Evolutionary conservation across 306 rosid species (phyloP), one percentile per base, ranked within the genome.

Genomic region (Fragaria nilgerrensis): DNA sequence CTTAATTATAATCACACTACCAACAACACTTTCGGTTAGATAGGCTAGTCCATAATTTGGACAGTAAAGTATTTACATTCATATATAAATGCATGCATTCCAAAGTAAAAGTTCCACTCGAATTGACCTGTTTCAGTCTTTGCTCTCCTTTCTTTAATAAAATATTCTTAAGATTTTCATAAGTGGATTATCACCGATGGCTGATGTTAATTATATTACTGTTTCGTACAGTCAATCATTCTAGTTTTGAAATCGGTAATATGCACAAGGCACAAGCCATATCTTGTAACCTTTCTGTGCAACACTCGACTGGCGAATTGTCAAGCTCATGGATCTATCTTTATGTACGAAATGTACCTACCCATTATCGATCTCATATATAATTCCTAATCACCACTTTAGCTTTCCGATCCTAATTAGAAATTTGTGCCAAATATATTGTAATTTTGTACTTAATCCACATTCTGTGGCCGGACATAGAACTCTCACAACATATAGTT

Each of bases 221-320:
- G 66, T 53, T 53, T 72, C 76, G 2, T 13, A n/a, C 49, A 25
- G 37, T n/a, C 22, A 72, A 72, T 53, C 76, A 73, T 72, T 72
- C 16, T 11, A 5, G 23, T 34, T 32, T 29, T 50, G 75, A 72
- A 50, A 19, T 72, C 37, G n/a, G 17, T 16, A 47, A 48, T 49
- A 29, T 48, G 41, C 41, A 37, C 41, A 37, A 37, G 41, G 68
- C 68, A 63, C 15, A 27, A 48, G 44, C 15, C 3, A 12, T 43
- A 22, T 22, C 53, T 68, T 22, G 72, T 68, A 8, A 12, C 50
- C 29, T 68, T 68, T 41, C 13, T 32, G n/a, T 70, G 25, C 74
- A 29, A 70, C 29, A 66, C 32, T 20, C 34, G 63, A 71, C 62
- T 32, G 16, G 5, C 44, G 22, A 49, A 32, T 32, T 72, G 32